Conservation (phyloP, 1,284 basidiomycete species). For the Mycosarcoma maydis region DNA sequence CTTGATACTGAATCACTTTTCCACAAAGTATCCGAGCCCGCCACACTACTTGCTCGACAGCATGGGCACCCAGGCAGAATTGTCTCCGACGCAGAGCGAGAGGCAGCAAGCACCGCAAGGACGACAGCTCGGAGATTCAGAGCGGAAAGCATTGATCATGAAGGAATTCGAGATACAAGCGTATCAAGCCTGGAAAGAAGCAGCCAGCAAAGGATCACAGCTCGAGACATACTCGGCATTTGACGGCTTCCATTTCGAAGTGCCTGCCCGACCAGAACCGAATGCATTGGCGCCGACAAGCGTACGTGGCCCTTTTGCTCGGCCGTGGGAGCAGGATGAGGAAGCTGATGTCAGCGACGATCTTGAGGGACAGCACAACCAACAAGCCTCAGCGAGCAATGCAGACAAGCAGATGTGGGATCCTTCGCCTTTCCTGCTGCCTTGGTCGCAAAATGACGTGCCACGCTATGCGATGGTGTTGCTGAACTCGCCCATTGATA, state of each 20-base stretch:
- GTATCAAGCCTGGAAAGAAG: slow-evolving; percentile 45
- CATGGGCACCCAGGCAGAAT: slow-evolving; percentile 10
- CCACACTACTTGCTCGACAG: slow-evolving; percentile 37
- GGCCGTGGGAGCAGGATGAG: slow-evolving; percentile 18
- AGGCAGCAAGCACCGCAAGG: slow-evolving; percentile 2
- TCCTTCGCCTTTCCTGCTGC: slow-evolving; percentile 21
- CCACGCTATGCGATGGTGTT: slow-evolving; percentile 49
- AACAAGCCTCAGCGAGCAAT: neutral
- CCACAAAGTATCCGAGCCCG: slow-evolving; percentile 52
- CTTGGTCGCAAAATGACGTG: neutral
- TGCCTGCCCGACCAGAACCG: slow-evolving; percentile 16
- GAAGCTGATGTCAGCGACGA: slow-evolving; percentile 8
- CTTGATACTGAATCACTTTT: slow-evolving; percentile 64
- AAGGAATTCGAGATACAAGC: slow-evolving; percentile 55
- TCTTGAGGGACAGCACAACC: slow-evolving; percentile 24
- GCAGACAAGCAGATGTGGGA: slow-evolving; percentile 7
- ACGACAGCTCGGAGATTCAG: slow-evolving; percentile 32
- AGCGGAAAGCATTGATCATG: slow-evolving; percentile 48
- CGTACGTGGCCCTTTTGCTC: slow-evolving; percentile 8
- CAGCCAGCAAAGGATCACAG: neutral
- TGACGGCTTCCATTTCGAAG: slow-evolving; percentile 41
- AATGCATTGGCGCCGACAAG: neutral
- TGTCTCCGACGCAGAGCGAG: neutral
- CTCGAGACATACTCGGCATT: slow-evolving; percentile 34
- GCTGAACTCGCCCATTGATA: slow-evolving; percentile 52